Evolutionary conservation across 352 stramenopile genomes (phyloP), one percentile per base, ranked within the genome.

Genomic region (Globisporangium takayamanum): DNA sequence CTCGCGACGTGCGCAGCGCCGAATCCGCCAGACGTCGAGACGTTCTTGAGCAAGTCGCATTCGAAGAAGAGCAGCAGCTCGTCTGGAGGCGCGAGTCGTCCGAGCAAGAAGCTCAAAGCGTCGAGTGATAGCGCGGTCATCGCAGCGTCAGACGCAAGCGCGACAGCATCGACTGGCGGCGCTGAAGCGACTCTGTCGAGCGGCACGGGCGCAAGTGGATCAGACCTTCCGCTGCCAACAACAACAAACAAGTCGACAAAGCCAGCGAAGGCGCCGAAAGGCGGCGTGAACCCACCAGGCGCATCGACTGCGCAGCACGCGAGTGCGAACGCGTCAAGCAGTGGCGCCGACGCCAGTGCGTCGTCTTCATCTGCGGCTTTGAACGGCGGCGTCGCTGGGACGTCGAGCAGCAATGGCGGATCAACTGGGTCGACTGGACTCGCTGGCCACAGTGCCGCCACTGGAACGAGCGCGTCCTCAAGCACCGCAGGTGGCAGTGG

Each of bases 11-110:
- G 84, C 58, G 76, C 61, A 5, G 79, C 78, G 4, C 61, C 70
- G 10, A 94, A 94, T 46, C 84, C 84, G 15, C 60, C 76, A 0
- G 84, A 94, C 20, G 81, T 92, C 8, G 82, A 90, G 28, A 68
- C 67, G 15, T 87, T 87, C 46, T 61, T 88, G 59, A 67, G 72
- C 14, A 92, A 92, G 53, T 70, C 59, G 26, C 70, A 81, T 22
- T 70, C 78, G 3, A 87, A 82, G 30, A 91, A 89, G 33, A 65
- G 73, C 41, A 45, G 39, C 39, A 47, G 41, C 41, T 39, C 33
- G 33, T 37, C 58, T 12, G 3, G 25, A 10, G 25, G 25, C 25
- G 55, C 7, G 53, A 37, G 14, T 53, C 51, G 6, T 55, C 74
- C 79, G 53, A 67, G 72, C 3, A 92, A 91, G 61, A 87, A 87